A percentile compares a stretch with the other conserved stretches of the same genome.
phyloP scores from a whole-genome alignment of 108 stramenopile genomes.

The Fragilaria radians region DNA sequence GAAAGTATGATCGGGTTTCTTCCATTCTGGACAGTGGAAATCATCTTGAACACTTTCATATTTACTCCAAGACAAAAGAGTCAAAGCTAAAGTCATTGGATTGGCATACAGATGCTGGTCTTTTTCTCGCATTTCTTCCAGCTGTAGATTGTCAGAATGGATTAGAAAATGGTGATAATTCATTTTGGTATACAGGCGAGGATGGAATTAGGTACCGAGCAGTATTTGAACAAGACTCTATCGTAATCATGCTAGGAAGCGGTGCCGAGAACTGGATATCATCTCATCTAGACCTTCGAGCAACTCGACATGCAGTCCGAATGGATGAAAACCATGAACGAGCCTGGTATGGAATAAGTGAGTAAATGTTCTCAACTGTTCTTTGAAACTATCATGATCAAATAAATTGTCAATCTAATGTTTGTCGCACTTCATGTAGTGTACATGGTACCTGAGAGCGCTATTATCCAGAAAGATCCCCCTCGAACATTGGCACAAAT shows the following conservation, averaged over 20 bases:
- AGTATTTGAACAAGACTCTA: conserved; percentile 38
- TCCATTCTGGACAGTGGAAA: conserved; percentile 36
- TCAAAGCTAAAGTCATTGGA: conserved; percentile 22
- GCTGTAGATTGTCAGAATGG: conserved; percentile 39
- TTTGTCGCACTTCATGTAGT: conserved; percentile 17
- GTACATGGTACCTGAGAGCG: conserved; percentile 53
- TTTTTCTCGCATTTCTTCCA: conserved; percentile 72
- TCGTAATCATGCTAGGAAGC: conserved; percentile 58
- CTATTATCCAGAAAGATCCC: conserved; percentile 24
- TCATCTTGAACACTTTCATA: conserved; percentile 62
- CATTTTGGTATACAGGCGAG: conserved; percentile 23
- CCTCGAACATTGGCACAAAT: conserved; percentile 29
- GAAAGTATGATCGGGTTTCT: conserved; percentile 12
- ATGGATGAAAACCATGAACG: conserved; percentile 28
- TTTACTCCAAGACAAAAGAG: conserved; percentile 30
- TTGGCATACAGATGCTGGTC: conserved; percentile 74
- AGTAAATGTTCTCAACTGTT: conserved; percentile 4
- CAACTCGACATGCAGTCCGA: conserved; percentile 64
- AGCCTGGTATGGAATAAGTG: conserved; percentile 73
- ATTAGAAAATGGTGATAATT: conserved; percentile 12
- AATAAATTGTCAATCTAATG: not conserved
- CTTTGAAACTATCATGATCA: not conserved
- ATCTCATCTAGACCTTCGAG: conserved; percentile 23
- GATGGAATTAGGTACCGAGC: conserved; percentile 14
- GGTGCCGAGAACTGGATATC: conserved; percentile 68